Base-by-base conservation (phyloP, 2,329 filamentous ascomycete species). In the Phoma herbarum region DNA sequence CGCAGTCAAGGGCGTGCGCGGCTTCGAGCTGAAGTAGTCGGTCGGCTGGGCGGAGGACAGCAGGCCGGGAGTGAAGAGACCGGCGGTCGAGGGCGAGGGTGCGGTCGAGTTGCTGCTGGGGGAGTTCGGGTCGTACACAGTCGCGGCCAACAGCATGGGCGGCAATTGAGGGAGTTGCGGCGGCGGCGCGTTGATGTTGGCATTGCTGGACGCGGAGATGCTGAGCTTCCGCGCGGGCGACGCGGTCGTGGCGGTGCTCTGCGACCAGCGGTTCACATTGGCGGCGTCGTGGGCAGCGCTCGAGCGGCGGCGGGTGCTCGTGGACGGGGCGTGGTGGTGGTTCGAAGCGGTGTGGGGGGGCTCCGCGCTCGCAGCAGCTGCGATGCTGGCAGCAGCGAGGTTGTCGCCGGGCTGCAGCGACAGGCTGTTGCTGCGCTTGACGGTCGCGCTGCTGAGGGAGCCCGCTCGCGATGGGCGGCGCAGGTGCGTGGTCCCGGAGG, bases 191-290 rank as follows among this genome's bases (percentile, higher is more conserved):
- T 75, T 68, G 45, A 4, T 31, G 20, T 14, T 39, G 63, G 75
- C 76, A 75, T 76, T 70, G 29, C 31, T 56, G 49, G 71, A 70
- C 6, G 68, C 75, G 69, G 68, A 76, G 61, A 76, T 71, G 67
- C 74, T 76, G 57, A 78, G 73, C 50, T 78, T 74, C 57, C 77
- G 73, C 44, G 73, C 73, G 31, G 79, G 79, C n/a, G 79, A 78
- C 16, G 76, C 78, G 35, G 35, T 86, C 14, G 79, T 78, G 14
- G 76, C 78, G 35, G 47, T 86, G 18, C 83, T 85, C 63, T 86
- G 84, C 33, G 85, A 86, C 84, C 84, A 86, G 62, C 84, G 82
- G 68, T 86, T 84, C 52, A 85, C 75, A 59, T 81, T 84, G 37
- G 77, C 79, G 20, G 37, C 37, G 20, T 41, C 37, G 37, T 22